Evolutionary conservation across 805 yeast species (phyloP).

Genomic region (Suhomyces canberraensis): DNA sequence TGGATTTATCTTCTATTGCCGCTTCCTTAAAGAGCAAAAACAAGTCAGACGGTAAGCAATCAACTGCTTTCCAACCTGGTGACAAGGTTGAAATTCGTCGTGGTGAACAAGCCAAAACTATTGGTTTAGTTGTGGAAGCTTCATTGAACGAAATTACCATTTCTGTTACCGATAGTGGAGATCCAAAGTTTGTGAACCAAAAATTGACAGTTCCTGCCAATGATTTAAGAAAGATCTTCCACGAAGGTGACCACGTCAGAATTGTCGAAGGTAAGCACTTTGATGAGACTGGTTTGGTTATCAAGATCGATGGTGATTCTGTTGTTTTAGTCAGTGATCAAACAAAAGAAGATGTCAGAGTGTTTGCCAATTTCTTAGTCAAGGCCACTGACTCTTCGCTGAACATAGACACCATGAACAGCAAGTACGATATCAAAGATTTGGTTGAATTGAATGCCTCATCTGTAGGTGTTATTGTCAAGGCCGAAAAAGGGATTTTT

Average conservation of each 20-base stretch:
- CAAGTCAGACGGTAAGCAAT: constrained; percentile 22
- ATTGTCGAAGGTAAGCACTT: constrained; percentile 87
- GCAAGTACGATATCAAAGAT: constrained; percentile 83
- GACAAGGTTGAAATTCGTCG: constrained; percentile 87
- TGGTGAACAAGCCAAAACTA: constrained; percentile 91
- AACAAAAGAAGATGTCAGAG: constrained; percentile 83
- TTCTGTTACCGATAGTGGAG: constrained; percentile 52
- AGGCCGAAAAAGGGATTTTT: constrained; percentile 84
- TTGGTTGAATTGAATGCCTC: constrained; percentile 84
- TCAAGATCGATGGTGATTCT: constrained; percentile 74
- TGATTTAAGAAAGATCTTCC: constrained; percentile 79
- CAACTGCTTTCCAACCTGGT: constrained; percentile 75
- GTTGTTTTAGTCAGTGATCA: constrained; percentile 89
- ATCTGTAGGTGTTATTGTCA: constrained; percentile 83
- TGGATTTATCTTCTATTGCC: constrained; percentile 83
- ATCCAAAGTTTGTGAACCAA: constrained; percentile 51
- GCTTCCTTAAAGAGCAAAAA: constrained; percentile 67
- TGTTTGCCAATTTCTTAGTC: constrained; percentile 85
- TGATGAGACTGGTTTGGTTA: constrained; percentile 94
- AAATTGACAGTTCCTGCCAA: constrained; percentile 77
- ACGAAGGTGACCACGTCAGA: constrained; percentile 92
- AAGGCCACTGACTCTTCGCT: constrained; percentile 84
- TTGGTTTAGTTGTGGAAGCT: constrained; percentile 73
- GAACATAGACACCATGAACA: constrained; percentile 56
- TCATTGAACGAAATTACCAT: constrained; percentile 54